Conservation (phyloP, 2,329 filamentous ascomycete species). For the Colletotrichum lini region DNA sequence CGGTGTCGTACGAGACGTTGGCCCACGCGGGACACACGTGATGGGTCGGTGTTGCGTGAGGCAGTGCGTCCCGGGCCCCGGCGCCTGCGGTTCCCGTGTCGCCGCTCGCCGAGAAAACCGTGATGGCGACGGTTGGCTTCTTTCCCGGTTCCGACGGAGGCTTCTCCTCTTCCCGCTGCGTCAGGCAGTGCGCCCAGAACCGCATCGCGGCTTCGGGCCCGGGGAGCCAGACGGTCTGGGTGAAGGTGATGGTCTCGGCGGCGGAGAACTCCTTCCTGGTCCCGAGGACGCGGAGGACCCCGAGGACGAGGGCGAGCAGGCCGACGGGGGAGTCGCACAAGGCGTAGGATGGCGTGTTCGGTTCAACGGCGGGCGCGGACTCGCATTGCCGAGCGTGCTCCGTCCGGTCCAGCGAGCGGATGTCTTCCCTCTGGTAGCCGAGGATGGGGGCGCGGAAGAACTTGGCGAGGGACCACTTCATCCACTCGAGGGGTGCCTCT, state of each 20-base stretch:
- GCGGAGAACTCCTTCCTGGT: slow-evolving; percentile 59
- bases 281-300: slow-evolving; percentile 59
- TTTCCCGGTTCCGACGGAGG: slow-evolving; percentile 44
- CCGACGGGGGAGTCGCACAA: slow-evolving; percentile 74
- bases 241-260: slow-evolving; percentile 71
- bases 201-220: slow-evolving; percentile 73
- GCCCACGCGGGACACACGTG: slow-evolving; percentile 68
- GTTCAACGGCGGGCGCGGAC: slow-evolving; percentile 55
- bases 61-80: slow-evolving; percentile 43
- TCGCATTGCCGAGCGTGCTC: slow-evolving; percentile 38
- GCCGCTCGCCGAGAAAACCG: slow-evolving; percentile 60
- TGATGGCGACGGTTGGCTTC: slow-evolving; percentile 61
- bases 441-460: slow-evolving; percentile 64
- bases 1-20: slow-evolving; percentile 58
- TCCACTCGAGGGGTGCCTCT: slow-evolving; percentile 62
- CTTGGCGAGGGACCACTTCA: slow-evolving; percentile 70
- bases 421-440: slow-evolving; percentile 69
- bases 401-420: slow-evolving; percentile 56
- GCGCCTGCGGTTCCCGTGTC: slow-evolving; percentile 25
- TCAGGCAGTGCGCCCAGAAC: slow-evolving; percentile 65
- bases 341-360: slow-evolving; percentile 71
- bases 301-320: slow-evolving; percentile 68
- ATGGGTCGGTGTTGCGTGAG: slow-evolving; percentile 45
- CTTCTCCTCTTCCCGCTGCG: slow-evolving; percentile 53
- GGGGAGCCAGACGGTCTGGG: slow-evolving; percentile 76